phyloP scores from a whole-genome alignment of 2,329 filamentous ascomycete species.

The Penicillium sclerotigenum region DNA sequence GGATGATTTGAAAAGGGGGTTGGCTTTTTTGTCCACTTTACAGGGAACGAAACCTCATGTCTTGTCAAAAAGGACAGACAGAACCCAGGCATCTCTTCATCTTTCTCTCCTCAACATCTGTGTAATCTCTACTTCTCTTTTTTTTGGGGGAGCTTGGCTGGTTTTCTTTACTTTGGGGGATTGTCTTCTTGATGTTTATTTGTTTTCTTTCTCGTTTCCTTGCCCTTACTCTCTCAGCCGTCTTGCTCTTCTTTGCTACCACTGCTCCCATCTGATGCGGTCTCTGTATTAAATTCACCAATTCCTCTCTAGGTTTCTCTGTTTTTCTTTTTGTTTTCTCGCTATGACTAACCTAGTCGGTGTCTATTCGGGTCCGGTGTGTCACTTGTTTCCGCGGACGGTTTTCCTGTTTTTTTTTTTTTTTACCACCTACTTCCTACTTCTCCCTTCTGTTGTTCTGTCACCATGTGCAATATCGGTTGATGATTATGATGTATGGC shows the following conservation, averaged over 20 bases:
- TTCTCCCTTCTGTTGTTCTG: conserved; percentile 23
- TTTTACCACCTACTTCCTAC: conserved; percentile 14
- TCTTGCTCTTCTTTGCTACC: conserved; percentile 27
- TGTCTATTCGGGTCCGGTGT: conserved; percentile 25
- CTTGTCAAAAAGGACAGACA: conserved; percentile 14
- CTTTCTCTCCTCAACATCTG: conserved; percentile 34
- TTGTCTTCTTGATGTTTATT: conserved; percentile 18
- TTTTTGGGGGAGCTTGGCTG: conserved; percentile 37
- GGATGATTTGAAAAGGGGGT: conserved; percentile 22
- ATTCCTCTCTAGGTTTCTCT: conserved; percentile 26
- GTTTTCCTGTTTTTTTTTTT: conserved; percentile 20
- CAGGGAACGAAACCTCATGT: conserved; percentile 6
- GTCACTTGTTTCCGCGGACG: conserved; percentile 18
- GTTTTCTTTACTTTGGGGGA: conserved; percentile 25
- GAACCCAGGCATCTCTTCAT: conserved; percentile 21
- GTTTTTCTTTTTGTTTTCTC: conserved; percentile 17
- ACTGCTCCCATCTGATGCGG: conserved; percentile 24
- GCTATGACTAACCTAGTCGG: conserved; percentile 19
- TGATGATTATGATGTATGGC: conserved; percentile 18
- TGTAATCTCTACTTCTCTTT: conserved; percentile 42
- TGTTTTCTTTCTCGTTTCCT: conserved; percentile 13
- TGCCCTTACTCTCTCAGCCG: background rate
- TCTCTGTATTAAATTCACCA: conserved; percentile 37
- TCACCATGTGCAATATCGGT: conserved; percentile 20
- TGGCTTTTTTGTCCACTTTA: conserved; percentile 14